phyloP scores from a whole-genome alignment of 495 filamentous ascomycete genomes.

The Lasiosphaeris hirsuta region DNA sequence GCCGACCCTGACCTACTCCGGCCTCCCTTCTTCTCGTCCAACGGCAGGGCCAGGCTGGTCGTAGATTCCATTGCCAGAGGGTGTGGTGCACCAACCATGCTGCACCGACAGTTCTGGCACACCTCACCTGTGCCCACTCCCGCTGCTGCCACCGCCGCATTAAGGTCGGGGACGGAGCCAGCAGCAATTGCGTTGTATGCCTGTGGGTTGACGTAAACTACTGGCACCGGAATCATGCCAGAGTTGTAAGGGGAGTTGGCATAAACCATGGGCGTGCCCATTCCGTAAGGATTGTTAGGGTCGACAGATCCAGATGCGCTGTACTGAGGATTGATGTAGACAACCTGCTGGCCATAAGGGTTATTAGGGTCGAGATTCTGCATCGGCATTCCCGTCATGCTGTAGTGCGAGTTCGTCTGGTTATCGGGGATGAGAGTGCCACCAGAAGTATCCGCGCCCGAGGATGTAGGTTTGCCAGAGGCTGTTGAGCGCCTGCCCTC shows the following conservation, averaged over 20 bases:
- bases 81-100: conserved; percentile 1
- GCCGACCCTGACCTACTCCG: conserved; percentile 1
- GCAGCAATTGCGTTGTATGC: not conserved
- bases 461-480: not conserved
- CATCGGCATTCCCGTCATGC: conserved; percentile 7
- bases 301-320: not conserved
- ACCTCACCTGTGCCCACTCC: not conserved
- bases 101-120: conserved; percentile 12
- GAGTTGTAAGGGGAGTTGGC: conserved; percentile 1
- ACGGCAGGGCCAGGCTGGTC: conserved; percentile 1
- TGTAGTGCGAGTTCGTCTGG: not conserved
- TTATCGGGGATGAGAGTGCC: not conserved
- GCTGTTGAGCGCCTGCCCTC: not conserved
- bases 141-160: not conserved
- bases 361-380: conserved; percentile 12
- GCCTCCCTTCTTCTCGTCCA: conserved; percentile 2
- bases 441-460: not conserved
- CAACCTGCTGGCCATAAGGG: conserved; percentile 4
- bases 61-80: not conserved
- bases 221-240: conserved; percentile 4
- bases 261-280: conserved; percentile 5
- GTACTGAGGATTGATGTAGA: no score
- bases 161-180: not conserved
- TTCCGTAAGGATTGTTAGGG: conserved; percentile 11
- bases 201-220: conserved; percentile 8